Evolutionary conservation across 208 protist genomes (phyloP).

Genomic region (Wallacemonas sp.): DNA sequence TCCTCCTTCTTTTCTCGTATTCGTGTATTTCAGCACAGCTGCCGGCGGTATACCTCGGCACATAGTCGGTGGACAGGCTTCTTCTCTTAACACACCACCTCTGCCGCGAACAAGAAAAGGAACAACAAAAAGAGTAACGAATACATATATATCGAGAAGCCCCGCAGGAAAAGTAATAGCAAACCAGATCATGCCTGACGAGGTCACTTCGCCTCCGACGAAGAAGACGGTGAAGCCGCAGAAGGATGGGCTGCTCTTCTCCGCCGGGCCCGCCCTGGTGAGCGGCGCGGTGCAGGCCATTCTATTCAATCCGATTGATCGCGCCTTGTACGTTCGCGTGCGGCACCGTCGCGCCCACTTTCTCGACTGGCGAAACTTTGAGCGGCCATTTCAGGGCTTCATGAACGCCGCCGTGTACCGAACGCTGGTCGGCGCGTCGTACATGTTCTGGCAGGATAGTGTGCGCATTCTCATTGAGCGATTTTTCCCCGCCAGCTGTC

Average conservation of each 20-base stretch:
- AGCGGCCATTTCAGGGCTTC: slow-evolving; percentile 91
- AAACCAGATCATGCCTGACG: too few relatives aligned
- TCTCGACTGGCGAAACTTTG: slow-evolving; percentile 86
- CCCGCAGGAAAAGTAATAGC: too few relatives aligned
- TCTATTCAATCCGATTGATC: slow-evolving; percentile 90
- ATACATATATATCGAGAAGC: too few relatives aligned
- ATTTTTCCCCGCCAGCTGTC: slow-evolving; percentile 41
- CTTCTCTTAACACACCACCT: too few relatives aligned
- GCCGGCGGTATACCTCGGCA: too few relatives aligned
- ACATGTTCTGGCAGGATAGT: slow-evolving; percentile 92
- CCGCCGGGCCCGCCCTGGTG: slow-evolving; percentile 65
- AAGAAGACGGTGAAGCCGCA: neutral
- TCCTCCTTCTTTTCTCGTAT: too few relatives aligned
- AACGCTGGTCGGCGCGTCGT: slow-evolving; percentile 82
- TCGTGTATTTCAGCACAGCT: too few relatives aligned
- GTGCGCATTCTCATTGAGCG: slow-evolving; percentile 66
- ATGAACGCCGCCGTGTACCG: slow-evolving; percentile 89
- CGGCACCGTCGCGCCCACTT: slow-evolving; percentile 68
- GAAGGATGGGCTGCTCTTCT: slow-evolving; percentile 53
- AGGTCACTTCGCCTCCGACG: too few relatives aligned
- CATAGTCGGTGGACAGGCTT: too few relatives aligned
- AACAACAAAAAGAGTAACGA: too few relatives aligned
- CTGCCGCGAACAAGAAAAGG: too few relatives aligned
- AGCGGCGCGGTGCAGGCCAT: slow-evolving; percentile 85
- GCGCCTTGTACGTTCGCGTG: slow-evolving; percentile 89